Evolutionary conservation across 1,284 basidiomycete species (phyloP).

Genomic region (Cystobasidiaceae sp.): DNA sequence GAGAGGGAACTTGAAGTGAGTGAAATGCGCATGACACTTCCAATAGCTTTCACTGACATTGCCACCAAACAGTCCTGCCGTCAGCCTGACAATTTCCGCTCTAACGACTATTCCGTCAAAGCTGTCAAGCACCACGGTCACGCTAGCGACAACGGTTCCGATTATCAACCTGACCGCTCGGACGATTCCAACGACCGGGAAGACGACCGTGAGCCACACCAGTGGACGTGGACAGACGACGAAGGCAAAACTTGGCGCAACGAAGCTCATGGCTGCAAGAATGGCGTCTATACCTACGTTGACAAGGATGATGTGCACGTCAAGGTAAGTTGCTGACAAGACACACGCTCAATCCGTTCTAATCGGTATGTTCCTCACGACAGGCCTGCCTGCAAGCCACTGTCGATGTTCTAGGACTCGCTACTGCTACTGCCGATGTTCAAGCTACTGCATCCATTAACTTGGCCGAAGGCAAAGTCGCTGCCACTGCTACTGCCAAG

Average conservation of each 20-base stretch:
- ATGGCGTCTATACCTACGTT: slow-evolving; percentile 5
- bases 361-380: neutral
- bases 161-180: too few species aligned
- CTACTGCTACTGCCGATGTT: slow-evolving; percentile 8
- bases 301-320: slow-evolving; percentile 13
- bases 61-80: neutral
- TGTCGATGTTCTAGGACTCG: slow-evolving; percentile 1
- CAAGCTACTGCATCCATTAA: slow-evolving; percentile 16
- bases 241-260: slow-evolving; percentile 7
- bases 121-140: neutral
- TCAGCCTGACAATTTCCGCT: neutral
- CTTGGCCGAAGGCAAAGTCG: slow-evolving; percentile 3
- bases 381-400: slow-evolving; percentile 17
- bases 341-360: neutral
- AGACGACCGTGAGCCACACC: neutral
- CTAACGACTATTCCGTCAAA: neutral
- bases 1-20: slow-evolving; percentile 16
- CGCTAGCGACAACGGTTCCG: too few species aligned
- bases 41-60: too few species aligned
- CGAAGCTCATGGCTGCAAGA: slow-evolving; percentile 13
- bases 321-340: neutral
- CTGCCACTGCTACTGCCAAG: slow-evolving; percentile 18
- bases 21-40: too few species aligned
- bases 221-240: slow-evolving; percentile 2
- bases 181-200: neutral